Percentiles rank a stretch among this genome's conserved stretches.
Evolutionary conservation across 306 rosid species (phyloP).

Genomic region (Crotalaria pallida): DNA sequence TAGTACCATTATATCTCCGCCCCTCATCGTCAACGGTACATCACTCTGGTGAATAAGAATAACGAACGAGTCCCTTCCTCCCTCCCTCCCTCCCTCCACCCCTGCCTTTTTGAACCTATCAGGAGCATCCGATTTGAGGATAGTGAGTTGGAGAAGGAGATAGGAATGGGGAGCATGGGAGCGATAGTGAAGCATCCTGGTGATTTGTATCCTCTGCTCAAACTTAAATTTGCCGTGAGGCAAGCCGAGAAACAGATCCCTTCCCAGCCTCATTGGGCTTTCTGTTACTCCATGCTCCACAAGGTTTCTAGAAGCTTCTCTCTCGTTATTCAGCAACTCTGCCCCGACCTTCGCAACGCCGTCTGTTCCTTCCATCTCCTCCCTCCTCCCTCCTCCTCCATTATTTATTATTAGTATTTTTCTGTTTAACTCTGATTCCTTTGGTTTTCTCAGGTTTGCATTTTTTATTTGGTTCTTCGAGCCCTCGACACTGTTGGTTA

Average conservation of each 20-base stretch:
- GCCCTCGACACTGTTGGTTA: slow-evolving; percentile 95
- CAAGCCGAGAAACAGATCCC: neutral
- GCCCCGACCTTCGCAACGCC: neutral
- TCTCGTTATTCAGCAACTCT: neutral
- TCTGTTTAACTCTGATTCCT: neutral
- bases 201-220: neutral
- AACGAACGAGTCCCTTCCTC: no score
- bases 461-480: slow-evolving; percentile 87
- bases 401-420: no score
- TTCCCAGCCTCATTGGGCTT: neutral
- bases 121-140: no score
- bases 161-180: neutral
- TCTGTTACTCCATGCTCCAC: slow-evolving; percentile 6
- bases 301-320: slow-evolving; percentile 6
- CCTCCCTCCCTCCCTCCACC: no score
- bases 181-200: neutral
- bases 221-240: neutral
- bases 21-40: no score
- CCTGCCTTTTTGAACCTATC: no score
- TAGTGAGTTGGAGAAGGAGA: no score
- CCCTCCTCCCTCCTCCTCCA: no score
- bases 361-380: neutral
- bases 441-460: slow-evolving; percentile 64
- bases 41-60: no score
- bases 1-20: no score